phyloP scores from a whole-genome alignment of 257 asterid genomes.

The Capsicum pubescens region DNA sequence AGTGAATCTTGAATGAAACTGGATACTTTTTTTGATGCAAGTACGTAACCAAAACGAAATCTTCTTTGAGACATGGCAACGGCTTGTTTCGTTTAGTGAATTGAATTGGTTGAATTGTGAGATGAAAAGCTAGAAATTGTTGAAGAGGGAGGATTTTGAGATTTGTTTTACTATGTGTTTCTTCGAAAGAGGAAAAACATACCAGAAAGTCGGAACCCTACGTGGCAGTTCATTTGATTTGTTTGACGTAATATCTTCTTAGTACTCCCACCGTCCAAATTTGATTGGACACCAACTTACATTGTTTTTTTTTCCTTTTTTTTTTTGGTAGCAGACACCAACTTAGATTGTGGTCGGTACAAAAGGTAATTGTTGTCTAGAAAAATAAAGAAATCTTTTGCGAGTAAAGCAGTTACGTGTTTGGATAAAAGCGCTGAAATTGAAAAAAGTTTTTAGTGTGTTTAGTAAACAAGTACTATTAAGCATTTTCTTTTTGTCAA shows the following conservation, averaged over 20 bases:
- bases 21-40: constrained; percentile 63
- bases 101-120: background rate
- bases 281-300: background rate
- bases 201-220: too few relatives aligned
- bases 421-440: too few relatives aligned
- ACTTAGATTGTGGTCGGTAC: too few relatives aligned
- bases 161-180: background rate
- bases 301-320: too few relatives aligned
- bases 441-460: too few relatives aligned
- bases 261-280: background rate
- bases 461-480: too few relatives aligned
- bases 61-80: constrained; percentile 29
- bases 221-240: background rate
- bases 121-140: background rate
- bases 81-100: background rate
- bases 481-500: too few relatives aligned
- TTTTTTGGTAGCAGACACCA: background rate
- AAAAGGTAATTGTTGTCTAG: too few relatives aligned
- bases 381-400: too few relatives aligned
- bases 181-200: background rate
- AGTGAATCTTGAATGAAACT: constrained; percentile 73
- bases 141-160: background rate
- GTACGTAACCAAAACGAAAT: constrained; percentile 70
- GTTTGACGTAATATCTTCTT: background rate
- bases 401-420: too few relatives aligned